Conservation (phyloP, 345 rosid species). For the Brassica cretica region DNA sequence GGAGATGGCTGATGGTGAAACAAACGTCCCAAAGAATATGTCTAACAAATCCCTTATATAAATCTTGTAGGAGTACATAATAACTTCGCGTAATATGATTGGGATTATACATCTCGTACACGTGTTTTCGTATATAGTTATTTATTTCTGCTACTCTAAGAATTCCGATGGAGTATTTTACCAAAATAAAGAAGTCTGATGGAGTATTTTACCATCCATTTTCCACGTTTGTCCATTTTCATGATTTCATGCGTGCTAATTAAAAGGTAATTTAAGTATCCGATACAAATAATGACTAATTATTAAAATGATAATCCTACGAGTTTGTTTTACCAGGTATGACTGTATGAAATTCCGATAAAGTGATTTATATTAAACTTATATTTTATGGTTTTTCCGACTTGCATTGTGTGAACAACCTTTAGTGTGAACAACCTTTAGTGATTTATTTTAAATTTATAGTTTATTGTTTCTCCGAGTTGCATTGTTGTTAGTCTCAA, state of each 20-base stretch:
- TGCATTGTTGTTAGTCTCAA: background rate
- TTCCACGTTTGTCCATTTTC: conserved; percentile 23
- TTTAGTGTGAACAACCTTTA: conserved; percentile 6
- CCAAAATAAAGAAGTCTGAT: background rate
- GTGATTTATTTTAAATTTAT: background rate
- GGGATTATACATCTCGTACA: background rate
- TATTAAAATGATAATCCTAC: conserved; percentile 24
- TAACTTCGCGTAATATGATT: background rate
- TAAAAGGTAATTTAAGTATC: conserved; percentile 9
- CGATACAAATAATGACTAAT: conserved; percentile 23
- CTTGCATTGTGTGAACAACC: background rate
- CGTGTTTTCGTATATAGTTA: conserved; percentile 4
- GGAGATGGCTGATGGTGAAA: too few relatives aligned
- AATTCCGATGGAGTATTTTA: conserved; percentile 15
- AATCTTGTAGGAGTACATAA: background rate
- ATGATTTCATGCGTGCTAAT: conserved; percentile 42
- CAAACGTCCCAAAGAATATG: background rate
- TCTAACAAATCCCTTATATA: background rate
- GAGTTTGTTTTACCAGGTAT: conserved; percentile 23
- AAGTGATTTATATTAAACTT: conserved; percentile 11
- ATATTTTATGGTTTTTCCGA: background rate
- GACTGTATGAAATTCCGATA: background rate
- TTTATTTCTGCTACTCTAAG: background rate
- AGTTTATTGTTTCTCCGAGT: conserved; percentile 10
- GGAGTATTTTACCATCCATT: conserved; percentile 12